phyloP scores from a whole-genome alignment of 164 flowering plant species.

The Aristolochia contorta region DNA sequence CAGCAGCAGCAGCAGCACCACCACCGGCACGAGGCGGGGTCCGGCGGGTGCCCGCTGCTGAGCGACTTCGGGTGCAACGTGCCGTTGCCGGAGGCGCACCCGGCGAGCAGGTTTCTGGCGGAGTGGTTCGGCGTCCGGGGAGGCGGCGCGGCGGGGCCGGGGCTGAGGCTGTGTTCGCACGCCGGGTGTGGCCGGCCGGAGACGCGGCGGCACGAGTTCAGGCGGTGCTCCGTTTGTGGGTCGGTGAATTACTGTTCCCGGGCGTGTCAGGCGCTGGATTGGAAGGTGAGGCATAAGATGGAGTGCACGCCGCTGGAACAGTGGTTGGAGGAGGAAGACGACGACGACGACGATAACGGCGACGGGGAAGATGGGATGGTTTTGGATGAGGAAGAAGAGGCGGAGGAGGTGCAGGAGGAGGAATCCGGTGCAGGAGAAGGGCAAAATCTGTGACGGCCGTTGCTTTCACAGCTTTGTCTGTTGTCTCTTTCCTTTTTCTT shows the following conservation, averaged over 20 bases:
- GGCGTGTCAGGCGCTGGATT: slow-evolving; percentile 92
- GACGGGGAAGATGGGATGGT: slow-evolving; percentile 12
- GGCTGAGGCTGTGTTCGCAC: slow-evolving; percentile 68
- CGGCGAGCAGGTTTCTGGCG: slow-evolving; percentile 57
- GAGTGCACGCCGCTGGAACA: slow-evolving; percentile 59
- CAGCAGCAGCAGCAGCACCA: slow-evolving; percentile 1
- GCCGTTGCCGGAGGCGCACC: slow-evolving; percentile 68
- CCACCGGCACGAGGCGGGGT: slow-evolving; percentile 13
- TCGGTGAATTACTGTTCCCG: slow-evolving; percentile 86
- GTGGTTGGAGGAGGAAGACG: slow-evolving; percentile 36
- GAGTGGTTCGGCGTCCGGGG: slow-evolving; percentile 59
- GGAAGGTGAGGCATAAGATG: slow-evolving; percentile 75
- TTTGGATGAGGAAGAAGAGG: slow-evolving; percentile 15
- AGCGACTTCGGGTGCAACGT: slow-evolving; percentile 93
- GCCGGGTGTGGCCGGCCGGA: slow-evolving; percentile 82
- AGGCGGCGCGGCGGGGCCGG: slow-evolving; percentile 29
- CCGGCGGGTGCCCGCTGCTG: slow-evolving; percentile 50
- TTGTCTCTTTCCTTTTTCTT: neutral
- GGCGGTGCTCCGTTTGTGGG: slow-evolving; percentile 89
- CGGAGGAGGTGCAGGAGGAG: slow-evolving; percentile 15
- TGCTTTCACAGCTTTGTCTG: neutral
- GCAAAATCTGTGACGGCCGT: slow-evolving; percentile 4
- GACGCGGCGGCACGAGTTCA: slow-evolving; percentile 71
- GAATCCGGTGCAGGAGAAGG: slow-evolving; percentile 17
- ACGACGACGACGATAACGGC: slow-evolving; percentile 22